Evolutionary conservation across 2,329 filamentous ascomycete species (phyloP).

Genomic region (Diaporthe capsici): DNA sequence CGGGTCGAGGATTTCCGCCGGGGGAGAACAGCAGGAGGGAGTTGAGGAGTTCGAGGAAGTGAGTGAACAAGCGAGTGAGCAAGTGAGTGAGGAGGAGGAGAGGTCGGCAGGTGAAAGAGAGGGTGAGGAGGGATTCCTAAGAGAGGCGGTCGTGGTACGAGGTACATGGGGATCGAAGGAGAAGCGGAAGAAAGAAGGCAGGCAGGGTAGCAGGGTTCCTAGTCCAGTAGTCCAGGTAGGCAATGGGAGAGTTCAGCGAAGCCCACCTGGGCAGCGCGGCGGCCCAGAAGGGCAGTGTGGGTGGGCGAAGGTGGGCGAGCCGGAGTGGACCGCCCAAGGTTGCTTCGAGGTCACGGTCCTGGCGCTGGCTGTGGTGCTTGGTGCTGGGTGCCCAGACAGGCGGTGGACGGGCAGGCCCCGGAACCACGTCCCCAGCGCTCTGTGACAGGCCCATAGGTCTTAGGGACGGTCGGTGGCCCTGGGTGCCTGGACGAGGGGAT

Average conservation of each 20-base stretch:
- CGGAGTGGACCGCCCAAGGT: slow-evolving; percentile 21
- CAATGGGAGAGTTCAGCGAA: slow-evolving; percentile 28
- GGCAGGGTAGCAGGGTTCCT: slow-evolving; percentile 10
- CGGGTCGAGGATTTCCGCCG: slow-evolving; percentile 13
- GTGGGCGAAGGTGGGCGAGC: slow-evolving; percentile 5
- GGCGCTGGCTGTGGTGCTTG: background rate
- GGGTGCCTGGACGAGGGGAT: slow-evolving; percentile 27
- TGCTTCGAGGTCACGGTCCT: background rate
- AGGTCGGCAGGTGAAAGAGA: slow-evolving; percentile 33
- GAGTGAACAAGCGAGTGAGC: slow-evolving; percentile 10
- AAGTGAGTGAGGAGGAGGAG: slow-evolving; percentile 4
- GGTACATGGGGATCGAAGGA: slow-evolving; percentile 37
- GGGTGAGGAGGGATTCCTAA: slow-evolving; percentile 31
- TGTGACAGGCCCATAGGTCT: slow-evolving; percentile 29
- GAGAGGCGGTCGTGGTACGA: slow-evolving; percentile 36
- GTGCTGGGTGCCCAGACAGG: background rate
- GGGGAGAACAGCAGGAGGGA: slow-evolving; percentile 10
- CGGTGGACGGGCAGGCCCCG: too few relatives aligned
- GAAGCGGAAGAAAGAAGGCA: slow-evolving; percentile 35
- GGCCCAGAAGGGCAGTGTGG: slow-evolving; percentile 31
- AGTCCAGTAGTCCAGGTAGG: slow-evolving; percentile 2
- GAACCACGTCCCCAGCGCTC: background rate
- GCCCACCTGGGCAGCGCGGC: slow-evolving; percentile 30
- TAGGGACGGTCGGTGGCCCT: slow-evolving; percentile 10
- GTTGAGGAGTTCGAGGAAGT: slow-evolving; percentile 17